phyloP scores from a whole-genome alignment of 306 rosid species.

The Canavalia ensiformis region DNA sequence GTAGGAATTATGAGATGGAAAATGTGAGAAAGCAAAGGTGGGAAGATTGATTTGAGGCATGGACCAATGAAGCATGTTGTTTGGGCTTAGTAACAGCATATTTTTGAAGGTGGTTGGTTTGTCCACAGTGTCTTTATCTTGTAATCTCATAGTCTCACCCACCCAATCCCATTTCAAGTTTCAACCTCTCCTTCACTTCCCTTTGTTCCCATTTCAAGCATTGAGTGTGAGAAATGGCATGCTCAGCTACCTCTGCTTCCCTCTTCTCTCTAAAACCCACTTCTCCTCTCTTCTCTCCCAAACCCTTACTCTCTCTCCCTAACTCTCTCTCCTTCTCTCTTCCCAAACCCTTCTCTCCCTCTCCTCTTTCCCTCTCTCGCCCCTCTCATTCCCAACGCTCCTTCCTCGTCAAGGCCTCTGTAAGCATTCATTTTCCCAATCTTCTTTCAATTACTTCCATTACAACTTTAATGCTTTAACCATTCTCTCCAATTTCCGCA shows the following conservation, averaged over 20 bases:
- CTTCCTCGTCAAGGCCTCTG: conserved; percentile 74
- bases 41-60: no score
- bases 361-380: conserved; percentile 57
- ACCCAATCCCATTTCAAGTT: conserved; percentile 14
- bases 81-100: no score
- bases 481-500: no score
- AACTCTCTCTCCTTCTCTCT: conserved; percentile 55
- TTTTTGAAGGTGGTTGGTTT: no score
- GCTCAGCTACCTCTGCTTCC: conserved; percentile 69
- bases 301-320: conserved; percentile 57
- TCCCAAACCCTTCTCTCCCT: conserved; percentile 53
- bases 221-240: conserved; percentile 58
- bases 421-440: background rate
- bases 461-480: background rate
- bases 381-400: conserved; percentile 54
- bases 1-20: no score
- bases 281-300: conserved; percentile 52
- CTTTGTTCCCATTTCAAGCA: background rate
- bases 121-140: no score
- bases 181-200: conserved; percentile 4
- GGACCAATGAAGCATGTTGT: no score
- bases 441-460: background rate
- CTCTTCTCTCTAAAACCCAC: conserved; percentile 63
- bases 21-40: no score
- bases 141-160: background rate